These are phyloP conservation scores for Saccharomycopsis schoenii DNA, from an alignment of 805 yeast genomes.

Conservation along the genomic window DNA sequence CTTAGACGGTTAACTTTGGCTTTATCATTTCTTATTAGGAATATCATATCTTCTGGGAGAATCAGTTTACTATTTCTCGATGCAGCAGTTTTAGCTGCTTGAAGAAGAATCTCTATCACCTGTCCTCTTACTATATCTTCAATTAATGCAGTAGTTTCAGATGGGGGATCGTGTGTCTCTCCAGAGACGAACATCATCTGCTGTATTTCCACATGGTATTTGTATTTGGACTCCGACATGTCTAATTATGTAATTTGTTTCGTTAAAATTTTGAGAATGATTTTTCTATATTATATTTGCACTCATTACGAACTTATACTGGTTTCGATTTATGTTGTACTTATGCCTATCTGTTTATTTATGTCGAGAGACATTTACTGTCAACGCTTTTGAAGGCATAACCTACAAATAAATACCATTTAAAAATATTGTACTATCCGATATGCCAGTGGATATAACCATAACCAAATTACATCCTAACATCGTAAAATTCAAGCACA, in stretches of 20 bases:
- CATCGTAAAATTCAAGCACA: no score
- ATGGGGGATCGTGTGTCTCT: slow-evolving; percentile 88
- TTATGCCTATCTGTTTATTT: no score
- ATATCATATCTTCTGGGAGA: slow-evolving; percentile 87
- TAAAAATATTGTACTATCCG: no score
- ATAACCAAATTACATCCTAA: no score
- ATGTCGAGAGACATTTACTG: no score
- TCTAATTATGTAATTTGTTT: background rate
- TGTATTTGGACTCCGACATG: slow-evolving; percentile 35
- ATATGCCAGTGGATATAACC: background rate
- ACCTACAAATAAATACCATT: no score
- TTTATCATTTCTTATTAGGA: slow-evolving; percentile 81
- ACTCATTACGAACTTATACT: background rate
- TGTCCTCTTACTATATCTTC: slow-evolving; percentile 95
- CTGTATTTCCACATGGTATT: slow-evolving; percentile 87
- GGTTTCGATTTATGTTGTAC: no score
- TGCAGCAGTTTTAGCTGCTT: slow-evolving; percentile 69
- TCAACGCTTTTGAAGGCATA: no score
- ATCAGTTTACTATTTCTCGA: slow-evolving; percentile 75
- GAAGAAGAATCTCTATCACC: slow-evolving; percentile 75
- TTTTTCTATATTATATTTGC: no score
- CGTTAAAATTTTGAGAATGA: background rate
- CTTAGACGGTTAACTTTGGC: slow-evolving; percentile 89
- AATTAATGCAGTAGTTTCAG: slow-evolving; percentile 82
- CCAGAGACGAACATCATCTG: slow-evolving; percentile 99